A percentile compares a stretch with the other conserved stretches of the same genome.
These are phyloP conservation scores for Lotmaria passim DNA, from an alignment of 208 protist genomes.

Conservation along the genomic window DNA sequence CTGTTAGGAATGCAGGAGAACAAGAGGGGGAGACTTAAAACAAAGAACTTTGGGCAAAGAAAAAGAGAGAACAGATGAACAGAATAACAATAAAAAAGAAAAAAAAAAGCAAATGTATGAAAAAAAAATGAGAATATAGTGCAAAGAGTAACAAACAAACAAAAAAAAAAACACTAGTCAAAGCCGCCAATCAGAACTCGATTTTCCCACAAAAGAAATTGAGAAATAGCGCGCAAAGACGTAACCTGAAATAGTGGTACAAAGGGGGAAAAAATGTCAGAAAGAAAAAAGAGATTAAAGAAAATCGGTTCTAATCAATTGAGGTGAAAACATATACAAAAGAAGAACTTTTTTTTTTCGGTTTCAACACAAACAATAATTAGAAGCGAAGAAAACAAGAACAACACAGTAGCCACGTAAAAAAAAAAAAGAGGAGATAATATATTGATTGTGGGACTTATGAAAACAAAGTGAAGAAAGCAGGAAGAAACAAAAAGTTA, in stretches of 20 bases:
- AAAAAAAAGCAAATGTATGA: background rate
- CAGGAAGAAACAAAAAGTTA: too few relatives aligned
- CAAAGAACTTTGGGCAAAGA: background rate
- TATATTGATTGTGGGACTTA: too few relatives aligned
- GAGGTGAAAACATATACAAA: background rate
- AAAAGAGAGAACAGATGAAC: background rate
- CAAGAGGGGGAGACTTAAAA: background rate
- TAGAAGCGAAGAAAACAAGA: conserved; percentile 1
- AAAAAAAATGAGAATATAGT: too few relatives aligned
- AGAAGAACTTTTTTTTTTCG: background rate
- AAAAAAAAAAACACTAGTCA: background rate
- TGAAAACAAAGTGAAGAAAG: too few relatives aligned
- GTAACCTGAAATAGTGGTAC: too few relatives aligned
- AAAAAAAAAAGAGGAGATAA: background rate
- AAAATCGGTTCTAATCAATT: background rate
- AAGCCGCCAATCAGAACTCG: too few relatives aligned
- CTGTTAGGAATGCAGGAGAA: background rate
- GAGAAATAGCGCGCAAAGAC: too few relatives aligned
- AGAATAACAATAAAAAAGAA: background rate
- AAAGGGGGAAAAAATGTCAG: background rate
- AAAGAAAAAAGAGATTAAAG: background rate
- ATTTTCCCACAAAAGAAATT: too few relatives aligned
- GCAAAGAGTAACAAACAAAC: too few relatives aligned
- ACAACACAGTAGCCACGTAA: background rate
- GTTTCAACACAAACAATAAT: too few relatives aligned